Evolutionary conservation across 2,329 filamentous ascomycete species (phyloP).

Genomic region (Sporothrix euskadiensis): DNA sequence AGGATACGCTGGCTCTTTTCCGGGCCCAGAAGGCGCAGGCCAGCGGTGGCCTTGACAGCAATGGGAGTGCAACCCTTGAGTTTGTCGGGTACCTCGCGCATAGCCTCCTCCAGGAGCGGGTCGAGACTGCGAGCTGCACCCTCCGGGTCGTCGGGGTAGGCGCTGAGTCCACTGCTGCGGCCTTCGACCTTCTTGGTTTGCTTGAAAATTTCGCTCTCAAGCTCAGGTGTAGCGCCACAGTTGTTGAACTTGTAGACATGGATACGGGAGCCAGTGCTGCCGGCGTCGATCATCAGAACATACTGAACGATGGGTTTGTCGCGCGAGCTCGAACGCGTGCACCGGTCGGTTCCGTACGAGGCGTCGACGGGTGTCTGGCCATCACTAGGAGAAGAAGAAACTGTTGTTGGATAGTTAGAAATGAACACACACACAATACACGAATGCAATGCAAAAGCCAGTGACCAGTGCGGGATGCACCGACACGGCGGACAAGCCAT

Average conservation of each 20-base stretch:
- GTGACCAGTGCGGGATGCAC: neutral
- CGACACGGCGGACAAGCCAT: conserved; percentile 29
- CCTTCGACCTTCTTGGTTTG: conserved; percentile 86
- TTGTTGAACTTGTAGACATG: conserved; percentile 99
- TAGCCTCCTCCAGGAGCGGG: conserved; percentile 78
- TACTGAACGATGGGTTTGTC: conserved; percentile 96
- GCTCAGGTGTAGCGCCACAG: conserved; percentile 90
- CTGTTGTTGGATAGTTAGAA: conserved; percentile 10
- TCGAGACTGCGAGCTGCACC: conserved; percentile 89
- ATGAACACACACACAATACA: neutral
- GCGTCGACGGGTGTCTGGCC: conserved; percentile 61
- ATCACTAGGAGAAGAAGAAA: conserved; percentile 33
- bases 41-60: conserved; percentile 97
- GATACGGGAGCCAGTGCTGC: conserved; percentile 95
- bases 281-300: conserved; percentile 97
- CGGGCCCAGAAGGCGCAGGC: conserved; percentile 79
- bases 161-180: conserved; percentile 66
- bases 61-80: conserved; percentile 90
- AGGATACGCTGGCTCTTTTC: conserved; percentile 83
- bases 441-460: neutral
- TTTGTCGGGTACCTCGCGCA: conserved; percentile 80
- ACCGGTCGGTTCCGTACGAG: conserved; percentile 69
- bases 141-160: conserved; percentile 81
- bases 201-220: conserved; percentile 90
- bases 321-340: conserved; percentile 78